These are phyloP conservation scores for Lasiodiplodia hormozganensis DNA, from an alignment of 2,329 filamentous ascomycete species.

Conservation along the genomic window DNA sequence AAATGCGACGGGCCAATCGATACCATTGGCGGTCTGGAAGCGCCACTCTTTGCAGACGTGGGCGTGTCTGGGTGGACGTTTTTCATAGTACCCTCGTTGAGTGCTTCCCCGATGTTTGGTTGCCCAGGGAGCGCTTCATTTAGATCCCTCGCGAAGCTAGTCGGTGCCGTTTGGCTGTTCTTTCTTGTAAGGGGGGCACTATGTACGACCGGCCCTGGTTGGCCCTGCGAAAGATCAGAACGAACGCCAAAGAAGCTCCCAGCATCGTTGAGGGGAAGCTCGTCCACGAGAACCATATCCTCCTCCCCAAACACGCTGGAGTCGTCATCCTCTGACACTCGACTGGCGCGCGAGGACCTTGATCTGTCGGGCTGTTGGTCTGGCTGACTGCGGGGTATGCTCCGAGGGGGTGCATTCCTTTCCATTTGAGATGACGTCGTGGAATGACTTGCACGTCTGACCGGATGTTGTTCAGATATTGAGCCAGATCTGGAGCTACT, in stretches of 20 bases:
- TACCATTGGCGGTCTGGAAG: conserved; percentile 49
- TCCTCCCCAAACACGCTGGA: conserved; percentile 29
- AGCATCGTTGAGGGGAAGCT: conserved; percentile 23
- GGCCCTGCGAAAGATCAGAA: conserved; percentile 11
- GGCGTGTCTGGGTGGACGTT: conserved; percentile 8
- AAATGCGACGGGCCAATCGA: conserved; percentile 55
- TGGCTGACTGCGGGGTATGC: conserved; percentile 25
- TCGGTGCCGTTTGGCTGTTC: conserved; percentile 20
- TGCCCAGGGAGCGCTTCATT: conserved; percentile 12
- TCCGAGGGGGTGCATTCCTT: conserved; percentile 16
- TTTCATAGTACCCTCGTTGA: not conserved
- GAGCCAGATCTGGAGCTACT: conserved; percentile 24
- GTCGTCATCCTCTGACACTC: conserved; percentile 27
- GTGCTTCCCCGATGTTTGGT: not conserved
- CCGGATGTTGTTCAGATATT: conserved; percentile 18
- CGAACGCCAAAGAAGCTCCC: conserved; percentile 19
- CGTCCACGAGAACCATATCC: conserved; percentile 28
- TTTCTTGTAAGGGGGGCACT: conserved; percentile 20
- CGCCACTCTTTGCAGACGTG: conserved; percentile 15
- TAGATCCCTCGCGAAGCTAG: conserved; percentile 8
- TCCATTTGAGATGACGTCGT: conserved; percentile 28
- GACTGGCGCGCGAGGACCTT: conserved; percentile 12
- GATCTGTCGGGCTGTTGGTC: conserved; percentile 12
- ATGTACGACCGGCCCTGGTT: conserved; percentile 13
- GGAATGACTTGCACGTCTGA: conserved; percentile 24